phyloP scores from a whole-genome alignment of 129 eudicot genomes.

The Helianthus annuus region HanXRQr2.0-SUNRISE NC_035448.2:171048377-171048876 shows the following conservation, averaged over 20 bases:
- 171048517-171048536: background rate
- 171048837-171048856: constrained; percentile 2
- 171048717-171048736: constrained; percentile 20
- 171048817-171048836: constrained; percentile 10
- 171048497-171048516: background rate
- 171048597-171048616: constrained; percentile 46
- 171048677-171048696: background rate
- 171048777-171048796: constrained; percentile 17
- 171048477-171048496: constrained; percentile 1
- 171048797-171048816: constrained; percentile 18
- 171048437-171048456: background rate
- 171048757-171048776: constrained; percentile 7
- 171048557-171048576: constrained; percentile 47
- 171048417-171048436: constrained; percentile 3
- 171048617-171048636: constrained; percentile 23
- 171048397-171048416: too few species aligned
- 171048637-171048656: constrained; percentile 17
- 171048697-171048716: background rate
- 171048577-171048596: constrained; percentile 69
- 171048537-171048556: background rate
- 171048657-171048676: constrained; percentile 32
- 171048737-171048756: background rate
- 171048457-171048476: background rate
- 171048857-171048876: constrained; percentile 17
- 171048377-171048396: too few species aligned